Conservation (phyloP, 208 protist genomes). For the Herpetomonas samuelpessoai region DNA sequence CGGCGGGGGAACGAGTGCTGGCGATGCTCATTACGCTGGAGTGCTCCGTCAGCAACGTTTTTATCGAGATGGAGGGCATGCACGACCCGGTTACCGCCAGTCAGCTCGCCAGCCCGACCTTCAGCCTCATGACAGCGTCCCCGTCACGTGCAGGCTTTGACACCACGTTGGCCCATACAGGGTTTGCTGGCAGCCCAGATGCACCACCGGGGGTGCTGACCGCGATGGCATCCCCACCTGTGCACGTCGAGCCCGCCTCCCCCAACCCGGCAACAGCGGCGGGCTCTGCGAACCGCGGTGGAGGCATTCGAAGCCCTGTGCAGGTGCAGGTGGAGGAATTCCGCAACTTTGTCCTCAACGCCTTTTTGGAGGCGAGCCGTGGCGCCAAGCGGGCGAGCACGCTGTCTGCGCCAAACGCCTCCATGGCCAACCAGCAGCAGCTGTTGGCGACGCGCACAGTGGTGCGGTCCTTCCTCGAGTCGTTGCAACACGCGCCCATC, state of each 20-base stretch:
- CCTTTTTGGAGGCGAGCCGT: not conserved
- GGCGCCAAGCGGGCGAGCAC: not conserved
- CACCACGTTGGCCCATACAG: not conserved
- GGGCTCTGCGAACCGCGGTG: not conserved
- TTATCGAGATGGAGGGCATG: slow-evolving; percentile 2
- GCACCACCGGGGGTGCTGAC: not conserved
- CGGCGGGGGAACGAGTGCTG: not conserved
- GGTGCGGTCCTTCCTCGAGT: slow-evolving; percentile 3
- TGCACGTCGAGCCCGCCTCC: not conserved
- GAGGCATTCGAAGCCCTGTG: not conserved
- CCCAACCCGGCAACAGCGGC: not conserved
- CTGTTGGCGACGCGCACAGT: not conserved
- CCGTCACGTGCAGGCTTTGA: not conserved
- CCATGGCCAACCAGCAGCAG: slow-evolving; percentile 5
- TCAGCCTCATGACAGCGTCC: not conserved
- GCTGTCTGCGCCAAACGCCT: not conserved
- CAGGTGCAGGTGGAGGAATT: slow-evolving; percentile 1
- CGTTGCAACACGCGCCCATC: not conserved
- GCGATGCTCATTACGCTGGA: slow-evolving; percentile 2
- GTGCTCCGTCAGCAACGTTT: slow-evolving; percentile 4
- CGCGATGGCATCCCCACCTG: not conserved
- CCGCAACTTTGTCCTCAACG: slow-evolving; percentile 2
- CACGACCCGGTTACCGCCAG: not conserved
- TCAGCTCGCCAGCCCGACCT: not conserved
- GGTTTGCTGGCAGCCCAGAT: not conserved